Base-by-base conservation (phyloP, 1,139 yeast genomes). In the Blastobotrys apis region DNA sequence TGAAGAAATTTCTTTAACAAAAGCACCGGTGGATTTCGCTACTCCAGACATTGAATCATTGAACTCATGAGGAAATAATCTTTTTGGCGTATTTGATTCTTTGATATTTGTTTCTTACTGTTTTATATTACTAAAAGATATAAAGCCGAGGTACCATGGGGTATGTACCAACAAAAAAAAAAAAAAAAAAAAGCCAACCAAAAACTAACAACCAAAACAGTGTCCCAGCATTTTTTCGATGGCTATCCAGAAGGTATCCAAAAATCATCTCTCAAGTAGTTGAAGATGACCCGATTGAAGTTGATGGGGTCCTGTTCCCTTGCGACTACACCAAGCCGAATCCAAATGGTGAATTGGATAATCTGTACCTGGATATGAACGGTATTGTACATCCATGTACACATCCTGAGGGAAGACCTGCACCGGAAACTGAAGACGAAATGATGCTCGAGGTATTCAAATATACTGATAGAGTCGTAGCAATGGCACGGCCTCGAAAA, bases 351-450 rank as follows among this genome's bases (percentile, higher is more conserved):
- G 98, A 92, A 67, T 69, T 88, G 43, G 97, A 90, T 61, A 90
- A 90, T 62, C 67, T 90, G 40, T 90, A 90, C 60, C 72, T 90
- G 50, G 97, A 90, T 68, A 90, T 90, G 97, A 90, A 90, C 60
- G 97, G 96, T 69, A 90, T 90, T 62, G 97, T 90, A 3, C 97
- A 90, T 69, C 97, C 97, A 0, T 90, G 97, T 72, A 83, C 96
- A 1, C 97, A 90, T 65, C 97, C 97, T 0, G 97, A 90, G 59
- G 85, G 90, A 55, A 82, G 82, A 51, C 95, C 96, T 4, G 83
- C 95, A 2, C 99, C 95, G 26, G 92, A 81, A 55, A 86, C 94
- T 0, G 97, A 90, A 58, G 95, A 87, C 51, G 96, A 90, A 61
- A 90, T 90, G 97, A 81, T 90, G 68, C 67, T 87, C 52, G 97